Base-by-base conservation (phyloP, 805 yeast genomes). In the Schizosaccharomyces cryophilus region DNA sequence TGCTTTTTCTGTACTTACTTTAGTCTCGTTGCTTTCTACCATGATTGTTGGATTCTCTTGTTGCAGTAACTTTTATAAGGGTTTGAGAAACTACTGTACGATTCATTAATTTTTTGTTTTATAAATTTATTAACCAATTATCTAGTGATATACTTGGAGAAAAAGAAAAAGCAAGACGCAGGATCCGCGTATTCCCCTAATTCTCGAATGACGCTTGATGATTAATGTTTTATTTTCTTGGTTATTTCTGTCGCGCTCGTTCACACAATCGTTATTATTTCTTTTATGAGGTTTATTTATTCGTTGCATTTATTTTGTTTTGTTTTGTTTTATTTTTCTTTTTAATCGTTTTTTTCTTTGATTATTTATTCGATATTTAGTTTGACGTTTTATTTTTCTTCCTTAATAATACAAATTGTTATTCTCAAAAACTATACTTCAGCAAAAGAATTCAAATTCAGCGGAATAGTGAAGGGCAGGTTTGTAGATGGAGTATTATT, bases 401-500 rank as follows among this genome's bases (percentile, higher is more conserved):
- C n/a, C n/a, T n/a, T n/a, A n/a, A n/a, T n/a, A n/a, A n/a, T n/a
- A n/a, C n/a, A n/a, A n/a, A 7, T 35, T 35, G 3, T 35, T 7
- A 3, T 35, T 9, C 13, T 35, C 40, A 2, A 35, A 35, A 35
- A 6, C 13, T 35, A 62, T 65, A 55, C 64, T 64, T 70, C 95
- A n/a, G n/a, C n/a, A 86, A 75, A 83, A 78, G 7, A 95, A 94
- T 69, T 95, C 86, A 66, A 85, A 82, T 1, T 87, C 85, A 61
- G 85, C 76, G 87, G 74, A 65, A 79, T 79, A 4, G 78, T 80
- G 42, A 86, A 73, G 87, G 93, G 87, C 1, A 88, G 87, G 67
- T 85, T 93, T 61, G 86, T 77, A 69, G 95, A 86, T 13, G 76
- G 81, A 9, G 82, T 76, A 67, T 86, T 94, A 76, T 82, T 86